phyloP scores from a whole-genome alignment of 139 green algal genomes.

The Auxenochlorella pyrenoidosa region DNA sequence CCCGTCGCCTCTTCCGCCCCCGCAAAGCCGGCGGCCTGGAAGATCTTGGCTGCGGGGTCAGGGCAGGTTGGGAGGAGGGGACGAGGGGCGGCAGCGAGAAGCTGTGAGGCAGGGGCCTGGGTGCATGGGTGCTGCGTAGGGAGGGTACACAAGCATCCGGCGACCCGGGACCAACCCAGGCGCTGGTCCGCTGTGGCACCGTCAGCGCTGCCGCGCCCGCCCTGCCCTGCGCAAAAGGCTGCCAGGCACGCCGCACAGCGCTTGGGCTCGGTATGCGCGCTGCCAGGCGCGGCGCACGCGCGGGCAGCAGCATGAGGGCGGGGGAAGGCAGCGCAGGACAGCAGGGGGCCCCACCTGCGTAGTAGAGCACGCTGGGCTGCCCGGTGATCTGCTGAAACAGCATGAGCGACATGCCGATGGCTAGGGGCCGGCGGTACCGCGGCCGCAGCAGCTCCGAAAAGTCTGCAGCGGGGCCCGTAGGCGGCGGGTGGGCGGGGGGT shows the following conservation, averaged over 20 bases:
- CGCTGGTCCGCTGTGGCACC: too few relatives aligned
- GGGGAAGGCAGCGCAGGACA: too few relatives aligned
- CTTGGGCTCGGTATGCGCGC: too few relatives aligned
- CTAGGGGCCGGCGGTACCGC: slow-evolving; percentile 66
- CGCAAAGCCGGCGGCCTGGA: slow-evolving; percentile 78
- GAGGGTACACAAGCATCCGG: too few relatives aligned
- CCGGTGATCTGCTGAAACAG: slow-evolving; percentile 94
- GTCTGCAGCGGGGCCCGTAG: background rate
- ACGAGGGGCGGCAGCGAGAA: too few relatives aligned
- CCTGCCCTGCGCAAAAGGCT: too few relatives aligned
- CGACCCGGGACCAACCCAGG: too few relatives aligned
- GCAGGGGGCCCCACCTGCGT: slow-evolving; percentile 57
- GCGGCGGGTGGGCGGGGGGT: background rate
- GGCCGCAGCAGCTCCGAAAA: slow-evolving; percentile 31
- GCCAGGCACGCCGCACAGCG: too few relatives aligned
- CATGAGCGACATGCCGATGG: slow-evolving; percentile 77
- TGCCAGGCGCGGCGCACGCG: too few relatives aligned
- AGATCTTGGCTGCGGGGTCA: slow-evolving; percentile 51
- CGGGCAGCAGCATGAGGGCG: background rate
- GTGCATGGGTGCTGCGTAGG: too few relatives aligned
- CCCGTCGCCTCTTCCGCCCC: slow-evolving; percentile 57
- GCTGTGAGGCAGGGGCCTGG: too few relatives aligned
- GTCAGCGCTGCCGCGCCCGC: too few relatives aligned
- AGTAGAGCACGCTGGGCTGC: slow-evolving; percentile 95
- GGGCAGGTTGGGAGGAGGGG: background rate